Evolutionary conservation across 192 early-diverging fungal genomes (phyloP).

Genomic region (Gorgonomyces haynaldii): DNA sequence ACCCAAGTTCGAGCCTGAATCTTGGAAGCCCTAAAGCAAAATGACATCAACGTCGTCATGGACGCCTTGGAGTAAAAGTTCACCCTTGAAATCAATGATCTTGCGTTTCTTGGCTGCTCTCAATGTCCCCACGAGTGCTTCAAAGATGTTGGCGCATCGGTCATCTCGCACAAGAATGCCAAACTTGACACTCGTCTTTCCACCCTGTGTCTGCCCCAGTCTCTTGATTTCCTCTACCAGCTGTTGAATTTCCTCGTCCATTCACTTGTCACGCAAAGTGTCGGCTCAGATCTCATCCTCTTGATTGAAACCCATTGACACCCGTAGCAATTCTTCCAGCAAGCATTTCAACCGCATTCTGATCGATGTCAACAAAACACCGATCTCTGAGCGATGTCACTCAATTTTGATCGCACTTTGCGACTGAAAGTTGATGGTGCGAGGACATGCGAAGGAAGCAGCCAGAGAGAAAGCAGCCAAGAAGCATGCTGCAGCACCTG

Average conservation of each 20-base stretch:
- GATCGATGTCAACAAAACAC: no score
- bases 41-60: slow-evolving; percentile 29
- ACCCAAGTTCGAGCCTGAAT: neutral
- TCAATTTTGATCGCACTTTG: no score
- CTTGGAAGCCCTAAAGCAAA: slow-evolving; percentile 11
- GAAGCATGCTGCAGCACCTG: neutral
- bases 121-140: slow-evolving; percentile 38
- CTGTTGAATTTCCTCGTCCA: slow-evolving; percentile 28
- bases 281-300: no score
- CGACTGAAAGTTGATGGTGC: neutral
- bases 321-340: no score
- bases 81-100: slow-evolving; percentile 16
- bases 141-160: slow-evolving; percentile 39
- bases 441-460: slow-evolving; percentile 1
- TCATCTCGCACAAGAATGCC: slow-evolving; percentile 39
- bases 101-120: slow-evolving; percentile 45
- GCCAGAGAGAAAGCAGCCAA: slow-evolving; percentile 1
- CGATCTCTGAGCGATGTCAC: no score
- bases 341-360: no score
- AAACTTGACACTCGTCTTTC: slow-evolving; percentile 26
- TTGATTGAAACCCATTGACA: no score
- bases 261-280: no score
- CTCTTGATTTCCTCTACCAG: slow-evolving; percentile 30
- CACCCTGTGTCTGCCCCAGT: slow-evolving; percentile 22
- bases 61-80: slow-evolving; percentile 25